Evolutionary conservation across 2,329 filamentous ascomycete species (phyloP), one percentile per base, ranked within the genome.

Genomic region (Aspergillus sp.): DNA sequence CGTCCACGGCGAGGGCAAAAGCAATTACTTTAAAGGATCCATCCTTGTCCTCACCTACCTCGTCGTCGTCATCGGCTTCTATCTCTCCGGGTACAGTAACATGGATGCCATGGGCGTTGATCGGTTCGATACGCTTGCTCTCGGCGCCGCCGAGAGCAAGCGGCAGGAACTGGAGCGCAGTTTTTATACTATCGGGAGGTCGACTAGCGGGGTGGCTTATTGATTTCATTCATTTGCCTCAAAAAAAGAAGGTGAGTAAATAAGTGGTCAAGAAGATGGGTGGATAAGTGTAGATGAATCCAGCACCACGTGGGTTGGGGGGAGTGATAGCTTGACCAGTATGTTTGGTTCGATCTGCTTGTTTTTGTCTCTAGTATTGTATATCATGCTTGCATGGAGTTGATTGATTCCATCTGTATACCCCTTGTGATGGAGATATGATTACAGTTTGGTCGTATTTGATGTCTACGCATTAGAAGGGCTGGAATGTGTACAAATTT

Each of bases 1-100:
- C 74, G 91, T 98, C 75, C 94, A 97, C 59, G 88, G 91, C 44
- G 93, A 98, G 71, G 93, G 93, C 36, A 98, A 98, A 80, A 97
- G 90, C 74, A 98, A 98, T 69, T 98, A 98, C 70, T 98, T 98
- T 81, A 98, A 98, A 73, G 93, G 93, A 44, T 94, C 88, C 54
- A 96, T 97, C 57, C 76, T 98, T 44, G 82, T 97, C 53, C 74
- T 98, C 43, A 93, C 88, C 32, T 98, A 98, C 65, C 69, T 97
- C 27, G 93, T 97, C 29, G 88, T 98, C 42, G 74, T 96, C 29
- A 80, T 88, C 40, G 93, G 93, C 1, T 98, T 94, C 73, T 97
- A 88, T 70, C 85, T 94, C 49, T 88, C 88, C 44, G 78, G 80
- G 27, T 85, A 77, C 61, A 77, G 73, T 52, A 75, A 77, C 52